phyloP scores from a whole-genome alignment of 2,329 filamentous ascomycete species.

The Trichoderma pleuroti region DNA sequence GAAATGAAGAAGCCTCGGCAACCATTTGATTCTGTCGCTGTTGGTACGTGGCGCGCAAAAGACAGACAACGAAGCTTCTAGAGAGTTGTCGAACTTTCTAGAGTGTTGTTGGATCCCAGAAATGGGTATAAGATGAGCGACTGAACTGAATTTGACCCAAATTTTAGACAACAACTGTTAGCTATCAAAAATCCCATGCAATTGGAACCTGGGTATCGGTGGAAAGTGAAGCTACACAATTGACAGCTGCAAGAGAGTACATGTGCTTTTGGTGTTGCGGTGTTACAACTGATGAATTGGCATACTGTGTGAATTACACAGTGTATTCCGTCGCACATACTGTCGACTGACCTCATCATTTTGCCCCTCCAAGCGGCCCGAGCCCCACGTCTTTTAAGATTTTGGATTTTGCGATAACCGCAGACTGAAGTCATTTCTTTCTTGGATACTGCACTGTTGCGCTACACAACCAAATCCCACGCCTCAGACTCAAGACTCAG shows the following conservation, averaged over 20 bases:
- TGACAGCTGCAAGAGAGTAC: neutral
- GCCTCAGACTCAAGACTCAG: neutral
- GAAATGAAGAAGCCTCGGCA: neutral
- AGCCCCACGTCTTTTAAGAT: conserved; percentile 16
- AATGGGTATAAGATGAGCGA: neutral
- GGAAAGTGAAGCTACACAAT: neutral
- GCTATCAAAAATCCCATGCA: neutral
- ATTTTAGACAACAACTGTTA: fast-evolving
- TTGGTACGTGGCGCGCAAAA: neutral
- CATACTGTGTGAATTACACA: neutral
- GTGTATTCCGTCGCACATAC: neutral
- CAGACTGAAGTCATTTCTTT: neutral
- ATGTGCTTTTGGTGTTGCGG: neutral
- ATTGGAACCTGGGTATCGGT: no score
- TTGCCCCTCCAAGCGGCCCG: conserved; percentile 17
- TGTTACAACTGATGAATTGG: neutral
- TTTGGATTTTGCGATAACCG: conserved; percentile 19
- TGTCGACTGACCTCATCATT: conserved; percentile 16
- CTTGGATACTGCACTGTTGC: neutral
- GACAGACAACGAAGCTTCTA: neutral
- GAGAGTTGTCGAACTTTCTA: neutral
- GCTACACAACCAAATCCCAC: neutral
- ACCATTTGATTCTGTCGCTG: neutral
- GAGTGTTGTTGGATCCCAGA: neutral
- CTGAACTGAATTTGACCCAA: neutral